Base-by-base conservation (phyloP, 257 asterid species). In the Misopates orontium region DNA sequence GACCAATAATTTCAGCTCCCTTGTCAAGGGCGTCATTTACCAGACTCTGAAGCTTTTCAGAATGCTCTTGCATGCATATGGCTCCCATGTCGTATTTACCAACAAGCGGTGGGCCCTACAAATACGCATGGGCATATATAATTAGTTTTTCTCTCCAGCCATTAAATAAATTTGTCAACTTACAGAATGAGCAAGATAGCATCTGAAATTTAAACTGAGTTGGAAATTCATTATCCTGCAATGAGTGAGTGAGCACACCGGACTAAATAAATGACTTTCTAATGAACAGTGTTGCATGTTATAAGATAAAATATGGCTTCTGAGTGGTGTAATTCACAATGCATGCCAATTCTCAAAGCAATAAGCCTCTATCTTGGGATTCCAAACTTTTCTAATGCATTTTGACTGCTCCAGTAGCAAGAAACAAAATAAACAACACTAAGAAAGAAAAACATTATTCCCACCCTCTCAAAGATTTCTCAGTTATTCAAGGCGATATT, bases 21-120 rank as follows among this genome's bases (percentile, higher is more conserved):
- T 86, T 90, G 44, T 85, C 85, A 20, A 87, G 64, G 65, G 99
- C 99, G 69, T 93, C 99, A 36, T 86, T 82, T 53, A 93, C 92
- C 71, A 93, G 85, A 74, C 68, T 77, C 73, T 87, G 99, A 75
- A 93, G 96, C 89, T 77, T 93, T 77, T 93, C 99, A 13, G 99
- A 84, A 82, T 93, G 99, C 81, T 93, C 99, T 81, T 85, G 92
- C 97, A 93, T 90, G 85, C 99, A 93, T 75, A 90, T 87, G 71
- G 99, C 97, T 72, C 99, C 99, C 97, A 90, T 93, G 75, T 93
- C 99, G 65, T 90, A 87, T 77, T 87, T 93, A 40, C 95, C 99
- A 47, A 76, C 74, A 57, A 87, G 82, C 58, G 99, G 96, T 68
- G 99, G 99, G 20, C 99, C 99, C 99, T 93, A 79, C 71, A 78